These are phyloP conservation scores for Leptodontidium sp. DNA, from an alignment of 2,329 filamentous ascomycete species.

Conservation along the genomic window DNA sequence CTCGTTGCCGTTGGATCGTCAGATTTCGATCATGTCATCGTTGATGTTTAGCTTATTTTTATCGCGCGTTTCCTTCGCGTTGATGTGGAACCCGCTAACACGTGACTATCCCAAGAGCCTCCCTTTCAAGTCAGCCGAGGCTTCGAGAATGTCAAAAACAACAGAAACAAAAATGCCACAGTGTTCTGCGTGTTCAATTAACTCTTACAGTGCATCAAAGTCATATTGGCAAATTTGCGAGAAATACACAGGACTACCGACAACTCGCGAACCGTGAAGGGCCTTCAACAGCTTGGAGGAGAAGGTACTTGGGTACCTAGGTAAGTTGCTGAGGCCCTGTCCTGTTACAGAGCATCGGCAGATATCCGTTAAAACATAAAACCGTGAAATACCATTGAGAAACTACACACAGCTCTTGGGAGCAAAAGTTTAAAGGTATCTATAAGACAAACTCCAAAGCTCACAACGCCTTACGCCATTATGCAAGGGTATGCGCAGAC, in stretches of 20 bases:
- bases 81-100: neutral
- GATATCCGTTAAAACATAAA: neutral
- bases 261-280: neutral
- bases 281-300: neutral
- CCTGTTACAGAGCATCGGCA: neutral
- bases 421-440: conserved; percentile 24
- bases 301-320: no score
- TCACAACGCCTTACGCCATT: conserved; percentile 11
- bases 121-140: neutral
- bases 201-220: no score
- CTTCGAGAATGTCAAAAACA: no score
- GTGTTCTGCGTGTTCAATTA: no score
- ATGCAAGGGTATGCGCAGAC: conserved; percentile 25
- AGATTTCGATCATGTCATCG: neutral
- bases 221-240: no score
- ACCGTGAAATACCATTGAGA: conserved; percentile 10
- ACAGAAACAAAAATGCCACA: no score
- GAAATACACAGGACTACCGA: neutral
- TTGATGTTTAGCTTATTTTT: neutral
- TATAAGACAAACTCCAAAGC: conserved; percentile 16
- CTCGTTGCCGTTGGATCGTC: neutral
- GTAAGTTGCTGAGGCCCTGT: no score
- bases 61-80: conserved; percentile 9
- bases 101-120: neutral
- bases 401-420: conserved; percentile 15